A percentile compares a stretch with the other conserved stretches of the same genome.
phyloP scores from a whole-genome alignment of 1,284 basidiomycete genomes.

The Puccinia hordei region DNA sequence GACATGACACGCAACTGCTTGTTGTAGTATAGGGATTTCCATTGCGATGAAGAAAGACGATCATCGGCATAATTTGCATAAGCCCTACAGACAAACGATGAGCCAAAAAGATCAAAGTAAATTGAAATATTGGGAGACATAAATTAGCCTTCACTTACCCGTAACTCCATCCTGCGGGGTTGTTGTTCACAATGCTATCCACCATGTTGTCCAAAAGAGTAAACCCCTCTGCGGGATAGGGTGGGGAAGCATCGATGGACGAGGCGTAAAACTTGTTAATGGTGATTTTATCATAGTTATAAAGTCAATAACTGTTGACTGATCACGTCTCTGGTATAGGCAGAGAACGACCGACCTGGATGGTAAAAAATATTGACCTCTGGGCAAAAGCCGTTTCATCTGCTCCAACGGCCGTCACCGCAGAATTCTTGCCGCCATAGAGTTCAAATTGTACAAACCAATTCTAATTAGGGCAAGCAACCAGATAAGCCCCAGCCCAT shows the following conservation, averaged over 20 bases:
- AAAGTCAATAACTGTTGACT: not conserved
- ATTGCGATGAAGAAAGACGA: conserved; percentile 28
- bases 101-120: not conserved
- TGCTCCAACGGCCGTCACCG: conserved; percentile 6
- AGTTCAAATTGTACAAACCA: conserved; percentile 47
- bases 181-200: conserved; percentile 22
- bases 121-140: too few relatives aligned
- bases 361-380: conserved; percentile 8
- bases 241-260: not conserved
- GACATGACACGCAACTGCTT: conserved; percentile 17
- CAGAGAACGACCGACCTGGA: conserved; percentile 3
- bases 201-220: conserved; percentile 32
- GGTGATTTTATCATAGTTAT: not conserved
- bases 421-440: conserved; percentile 35
- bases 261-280: conserved; percentile 23
- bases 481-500: not conserved
- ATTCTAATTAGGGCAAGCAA: not conserved
- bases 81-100: conserved; percentile 13
- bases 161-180: conserved; percentile 27
- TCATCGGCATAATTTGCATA: conserved; percentile 47
- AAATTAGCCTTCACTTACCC: conserved; percentile 2
- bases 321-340: not conserved
- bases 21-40: conserved; percentile 37
- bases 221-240: conserved; percentile 21
- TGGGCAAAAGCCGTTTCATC: conserved; percentile 44